A percentile compares a stretch with the other conserved stretches of the same genome.
These are phyloP conservation scores for Dissoconium aciculare DNA, from an alignment of 2,329 filamentous ascomycete species.

Conservation along the genomic window DNA sequence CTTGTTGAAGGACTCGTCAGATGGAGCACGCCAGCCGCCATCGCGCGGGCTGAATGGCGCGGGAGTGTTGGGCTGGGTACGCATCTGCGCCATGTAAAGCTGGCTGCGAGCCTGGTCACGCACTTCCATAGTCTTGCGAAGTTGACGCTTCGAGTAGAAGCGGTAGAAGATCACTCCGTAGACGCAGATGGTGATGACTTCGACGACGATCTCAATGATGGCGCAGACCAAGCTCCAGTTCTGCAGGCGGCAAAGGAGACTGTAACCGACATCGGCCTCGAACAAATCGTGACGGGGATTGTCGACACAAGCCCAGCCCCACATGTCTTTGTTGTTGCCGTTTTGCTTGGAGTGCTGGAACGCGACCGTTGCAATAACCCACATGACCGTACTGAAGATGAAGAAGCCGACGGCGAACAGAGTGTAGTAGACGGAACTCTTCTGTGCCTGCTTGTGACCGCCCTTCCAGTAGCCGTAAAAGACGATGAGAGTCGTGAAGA, in stretches of 20 bases:
- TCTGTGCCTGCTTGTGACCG: constrained; percentile 77
- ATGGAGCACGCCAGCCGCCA: constrained; percentile 33
- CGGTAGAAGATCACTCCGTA: constrained; percentile 95
- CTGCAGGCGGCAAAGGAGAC: constrained; percentile 79
- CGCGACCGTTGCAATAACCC: constrained; percentile 71
- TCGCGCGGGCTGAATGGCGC: constrained; percentile 44
- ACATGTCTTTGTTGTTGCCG: constrained; percentile 71
- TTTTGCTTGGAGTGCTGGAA: constrained; percentile 65
- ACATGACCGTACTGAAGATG: constrained; percentile 82
- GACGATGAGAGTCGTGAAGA: constrained; percentile 62
- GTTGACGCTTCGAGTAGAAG: constrained; percentile 89
- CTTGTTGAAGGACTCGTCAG: constrained; percentile 25
- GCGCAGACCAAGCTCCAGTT: constrained; percentile 95
- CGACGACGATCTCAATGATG: constrained; percentile 89
- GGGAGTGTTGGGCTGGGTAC: constrained; percentile 78
- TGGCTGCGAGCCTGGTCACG: constrained; percentile 89
- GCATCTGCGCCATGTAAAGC: constrained; percentile 62
- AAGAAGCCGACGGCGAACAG: constrained; percentile 89
- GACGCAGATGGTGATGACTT: constrained; percentile 77
- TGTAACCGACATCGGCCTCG: constrained; percentile 68
- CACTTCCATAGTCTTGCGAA: constrained; percentile 91
- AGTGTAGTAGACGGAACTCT: constrained; percentile 89
- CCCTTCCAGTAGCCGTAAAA: constrained; percentile 78
- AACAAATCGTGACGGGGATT: constrained; percentile 66
- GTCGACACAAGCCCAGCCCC: constrained; percentile 94